These are phyloP conservation scores for Diphasiastrum complanatum DNA, from an alignment of 83 land plant genomes.

Conservation along the genomic window DNA sequence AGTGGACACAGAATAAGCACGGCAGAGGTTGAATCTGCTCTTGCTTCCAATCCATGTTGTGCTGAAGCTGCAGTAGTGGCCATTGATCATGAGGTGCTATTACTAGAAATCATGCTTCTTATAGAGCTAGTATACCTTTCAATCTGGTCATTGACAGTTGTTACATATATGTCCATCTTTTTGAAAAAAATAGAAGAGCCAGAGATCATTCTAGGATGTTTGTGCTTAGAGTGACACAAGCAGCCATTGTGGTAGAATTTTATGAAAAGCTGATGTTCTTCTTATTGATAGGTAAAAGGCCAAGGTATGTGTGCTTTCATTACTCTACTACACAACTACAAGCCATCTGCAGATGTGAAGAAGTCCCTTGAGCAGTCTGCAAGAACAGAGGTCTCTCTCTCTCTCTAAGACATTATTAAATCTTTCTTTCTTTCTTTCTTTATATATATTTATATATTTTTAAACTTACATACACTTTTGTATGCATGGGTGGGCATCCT, in stretches of 20 bases:
- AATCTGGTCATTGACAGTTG: too few species aligned
- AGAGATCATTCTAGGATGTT: too few species aligned
- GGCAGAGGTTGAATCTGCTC: conserved; percentile 31
- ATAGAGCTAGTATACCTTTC: too few species aligned
- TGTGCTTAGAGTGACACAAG: too few species aligned
- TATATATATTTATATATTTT: too few species aligned
- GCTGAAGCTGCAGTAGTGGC: conserved; percentile 33
- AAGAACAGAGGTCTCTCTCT: conserved; percentile 20
- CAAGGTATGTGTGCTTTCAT: conserved; percentile 29
- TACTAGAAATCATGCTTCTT: too few species aligned
- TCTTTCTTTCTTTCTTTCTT: neutral
- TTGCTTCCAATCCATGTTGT: conserved; percentile 19
- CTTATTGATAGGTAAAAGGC: conserved; percentile 24
- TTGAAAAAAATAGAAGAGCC: too few species aligned
- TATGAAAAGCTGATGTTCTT: neutral
- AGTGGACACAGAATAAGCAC: conserved; percentile 40
- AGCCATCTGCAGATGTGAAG: conserved; percentile 17
- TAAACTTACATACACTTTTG: too few species aligned
- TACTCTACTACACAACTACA: conserved; percentile 3
- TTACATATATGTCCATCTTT: too few species aligned
- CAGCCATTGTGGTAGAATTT: neutral
- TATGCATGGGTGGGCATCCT: too few species aligned
- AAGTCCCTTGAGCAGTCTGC: neutral
- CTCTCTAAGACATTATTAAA: neutral
- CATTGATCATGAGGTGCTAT: conserved; percentile 17